Evolutionary conservation across 2,329 filamentous ascomycete species (phyloP).

Genomic region (Aspergillus melleus): DNA sequence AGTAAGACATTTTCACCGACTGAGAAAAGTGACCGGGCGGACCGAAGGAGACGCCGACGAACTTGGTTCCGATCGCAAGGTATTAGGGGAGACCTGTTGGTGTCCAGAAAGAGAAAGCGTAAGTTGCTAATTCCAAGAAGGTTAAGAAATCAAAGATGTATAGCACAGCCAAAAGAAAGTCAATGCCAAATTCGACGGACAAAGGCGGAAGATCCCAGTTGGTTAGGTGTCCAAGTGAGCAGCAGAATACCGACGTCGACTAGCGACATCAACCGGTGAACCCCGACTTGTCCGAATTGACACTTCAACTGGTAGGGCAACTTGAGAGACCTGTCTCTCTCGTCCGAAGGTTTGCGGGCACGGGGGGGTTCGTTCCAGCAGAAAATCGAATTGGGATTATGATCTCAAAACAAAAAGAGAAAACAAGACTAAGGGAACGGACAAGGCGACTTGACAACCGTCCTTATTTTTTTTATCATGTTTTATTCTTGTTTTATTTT

Average conservation of each 20-base stretch:
- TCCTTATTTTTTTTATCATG: not conserved
- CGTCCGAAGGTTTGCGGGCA: slow-evolving; percentile 3
- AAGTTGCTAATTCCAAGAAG: slow-evolving; percentile 11
- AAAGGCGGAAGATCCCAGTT: slow-evolving; percentile 2
- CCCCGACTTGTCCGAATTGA: not conserved
- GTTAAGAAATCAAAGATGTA: not conserved
- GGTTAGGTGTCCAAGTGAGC: slow-evolving; percentile 10
- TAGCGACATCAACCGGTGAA: slow-evolving; percentile 11
- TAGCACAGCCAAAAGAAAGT: not conserved
- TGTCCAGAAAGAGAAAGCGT: slow-evolving; percentile 16
- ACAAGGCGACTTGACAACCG: not conserved
- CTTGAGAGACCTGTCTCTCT: not conserved
- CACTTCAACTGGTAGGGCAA: not conserved
- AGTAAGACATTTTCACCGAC: slow-evolving; percentile 62
- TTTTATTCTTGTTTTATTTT: not conserved
- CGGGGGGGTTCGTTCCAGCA: not conserved
- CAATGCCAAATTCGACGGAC: not conserved
- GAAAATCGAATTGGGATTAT: not conserved
- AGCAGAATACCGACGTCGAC: slow-evolving; percentile 13
- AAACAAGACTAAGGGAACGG: not conserved
- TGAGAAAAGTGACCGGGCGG: slow-evolving; percentile 17
- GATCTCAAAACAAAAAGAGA: not conserved
- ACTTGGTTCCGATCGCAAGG: slow-evolving; percentile 24
- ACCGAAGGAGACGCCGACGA: slow-evolving; percentile 19
- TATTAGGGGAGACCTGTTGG: slow-evolving; percentile 27